phyloP scores from a whole-genome alignment of 768 basidiomycete species.

The Candolleomyces eurysporus region DNA sequence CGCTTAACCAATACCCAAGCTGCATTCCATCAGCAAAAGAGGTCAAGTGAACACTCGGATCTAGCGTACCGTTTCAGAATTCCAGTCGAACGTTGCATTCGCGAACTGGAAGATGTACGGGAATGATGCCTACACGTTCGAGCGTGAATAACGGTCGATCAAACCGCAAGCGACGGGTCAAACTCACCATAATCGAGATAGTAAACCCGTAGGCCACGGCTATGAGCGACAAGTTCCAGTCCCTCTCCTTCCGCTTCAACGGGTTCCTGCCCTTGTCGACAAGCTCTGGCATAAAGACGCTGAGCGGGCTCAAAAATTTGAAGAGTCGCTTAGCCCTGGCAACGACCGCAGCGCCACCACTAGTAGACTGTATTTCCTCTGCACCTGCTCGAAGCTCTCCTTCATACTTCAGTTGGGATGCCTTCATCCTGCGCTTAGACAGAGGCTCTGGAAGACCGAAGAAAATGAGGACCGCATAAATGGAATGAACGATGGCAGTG shows the following conservation, averaged over 20 bases:
- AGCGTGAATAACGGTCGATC: too few species aligned
- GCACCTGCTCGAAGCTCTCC: constrained; percentile 25
- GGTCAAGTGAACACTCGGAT: background rate
- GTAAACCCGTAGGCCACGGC: constrained; percentile 51
- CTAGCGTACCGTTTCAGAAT: constrained; percentile 53
- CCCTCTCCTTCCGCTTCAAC: constrained; percentile 39
- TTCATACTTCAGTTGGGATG: constrained; percentile 33
- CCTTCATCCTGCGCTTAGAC: constrained; percentile 45
- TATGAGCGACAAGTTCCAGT: constrained; percentile 67
- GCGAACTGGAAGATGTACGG: constrained; percentile 67
- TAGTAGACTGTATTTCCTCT: background rate
- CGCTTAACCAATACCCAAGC: constrained; percentile 74
- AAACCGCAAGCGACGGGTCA: background rate
- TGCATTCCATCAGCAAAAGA: constrained; percentile 22
- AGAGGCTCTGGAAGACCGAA: constrained; percentile 80
- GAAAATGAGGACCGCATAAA: constrained; percentile 50
- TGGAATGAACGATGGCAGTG: constrained; percentile 45
- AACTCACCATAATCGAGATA: constrained; percentile 45
- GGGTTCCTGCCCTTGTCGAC: constrained; percentile 30
- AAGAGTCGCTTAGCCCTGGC: constrained; percentile 43
- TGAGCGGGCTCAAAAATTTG: constrained; percentile 69
- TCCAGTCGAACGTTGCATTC: constrained; percentile 61
- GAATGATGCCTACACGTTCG: constrained; percentile 47
- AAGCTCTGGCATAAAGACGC: constrained; percentile 53
- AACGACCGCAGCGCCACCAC: background rate